Conservation (phyloP, 2,329 filamentous ascomycete species). For the Shiraia bambusicola region DNA sequence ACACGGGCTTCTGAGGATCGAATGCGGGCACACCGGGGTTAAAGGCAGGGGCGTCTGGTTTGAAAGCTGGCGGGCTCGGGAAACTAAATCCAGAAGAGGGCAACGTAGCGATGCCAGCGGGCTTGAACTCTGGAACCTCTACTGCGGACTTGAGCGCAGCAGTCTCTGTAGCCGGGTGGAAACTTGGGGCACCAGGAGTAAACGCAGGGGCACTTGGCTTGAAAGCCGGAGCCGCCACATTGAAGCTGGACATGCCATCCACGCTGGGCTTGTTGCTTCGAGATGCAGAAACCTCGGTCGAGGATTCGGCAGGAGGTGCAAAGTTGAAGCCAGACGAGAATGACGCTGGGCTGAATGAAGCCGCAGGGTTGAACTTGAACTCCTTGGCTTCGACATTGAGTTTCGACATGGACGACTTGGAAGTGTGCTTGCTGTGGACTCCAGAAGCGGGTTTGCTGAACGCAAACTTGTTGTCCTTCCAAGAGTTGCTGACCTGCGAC, state of each 20-base stretch:
- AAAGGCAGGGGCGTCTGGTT: slow-evolving; percentile 74
- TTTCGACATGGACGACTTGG: slow-evolving; percentile 71
- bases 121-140: slow-evolving; percentile 14
- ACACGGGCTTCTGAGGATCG: slow-evolving; percentile 21
- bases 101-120: slow-evolving; percentile 15
- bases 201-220: slow-evolving; percentile 77
- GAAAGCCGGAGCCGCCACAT: slow-evolving; percentile 70
- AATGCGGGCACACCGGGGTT: slow-evolving; percentile 43
- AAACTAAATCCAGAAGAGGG: slow-evolving; percentile 26
- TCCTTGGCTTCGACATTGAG: slow-evolving; percentile 88
- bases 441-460: slow-evolving; percentile 36
- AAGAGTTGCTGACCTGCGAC: slow-evolving; percentile 41
- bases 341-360: slow-evolving; percentile 52
- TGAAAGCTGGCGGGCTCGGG: slow-evolving; percentile 26
- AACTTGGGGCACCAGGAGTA: slow-evolving; percentile 63
- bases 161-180: slow-evolving; percentile 17
- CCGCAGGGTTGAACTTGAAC: slow-evolving; percentile 71
- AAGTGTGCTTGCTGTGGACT: slow-evolving; percentile 58
- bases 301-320: slow-evolving; percentile 42
- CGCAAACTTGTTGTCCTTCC: slow-evolving; percentile 40
- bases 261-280: slow-evolving; percentile 43
- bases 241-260: slow-evolving; percentile 55
- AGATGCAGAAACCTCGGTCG: slow-evolving; percentile 53
- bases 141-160: slow-evolving; percentile 32
- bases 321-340: slow-evolving; percentile 47